phyloP scores from a whole-genome alignment of 768 basidiomycete genomes.

The Trametes cinnabarina region DNA sequence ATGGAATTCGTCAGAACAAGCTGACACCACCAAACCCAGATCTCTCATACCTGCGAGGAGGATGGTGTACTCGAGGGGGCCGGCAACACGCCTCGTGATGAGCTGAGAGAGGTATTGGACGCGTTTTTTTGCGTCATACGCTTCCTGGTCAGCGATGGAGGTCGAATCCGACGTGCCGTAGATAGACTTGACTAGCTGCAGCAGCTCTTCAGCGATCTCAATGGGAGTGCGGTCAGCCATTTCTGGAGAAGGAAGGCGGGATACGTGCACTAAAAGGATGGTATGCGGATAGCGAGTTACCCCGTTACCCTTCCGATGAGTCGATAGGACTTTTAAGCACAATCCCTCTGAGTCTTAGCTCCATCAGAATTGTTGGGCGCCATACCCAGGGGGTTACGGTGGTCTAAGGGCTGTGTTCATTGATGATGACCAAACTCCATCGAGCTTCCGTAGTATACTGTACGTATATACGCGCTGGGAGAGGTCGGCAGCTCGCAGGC shows the following conservation, averaged over 20 bases:
- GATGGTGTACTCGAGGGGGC: slow-evolving; percentile 14
- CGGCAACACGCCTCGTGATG: not conserved
- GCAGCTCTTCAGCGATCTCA: not conserved
- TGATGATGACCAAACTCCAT: too few relatives aligned
- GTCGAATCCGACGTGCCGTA: not conserved
- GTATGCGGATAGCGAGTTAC: not conserved
- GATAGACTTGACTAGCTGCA: not conserved
- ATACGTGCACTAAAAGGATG: not conserved
- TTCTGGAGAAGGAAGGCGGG: not conserved
- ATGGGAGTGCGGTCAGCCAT: not conserved
- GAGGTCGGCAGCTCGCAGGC: too few relatives aligned
- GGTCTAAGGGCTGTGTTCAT: too few relatives aligned
- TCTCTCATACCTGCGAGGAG: slow-evolving; percentile 2
- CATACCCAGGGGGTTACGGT: too few relatives aligned
- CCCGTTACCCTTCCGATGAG: too few relatives aligned
- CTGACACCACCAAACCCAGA: not conserved
- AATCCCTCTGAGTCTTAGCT: too few relatives aligned
- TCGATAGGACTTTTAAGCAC: too few relatives aligned
- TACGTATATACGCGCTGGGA: too few relatives aligned
- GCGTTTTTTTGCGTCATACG: slow-evolving; percentile 1
- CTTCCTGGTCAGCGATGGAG: not conserved
- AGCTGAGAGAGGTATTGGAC: not conserved
- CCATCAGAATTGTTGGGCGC: too few relatives aligned
- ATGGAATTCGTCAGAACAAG: not conserved
- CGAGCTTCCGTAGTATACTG: too few relatives aligned